Percentiles rank a stretch among this genome's conserved stretches.
Conservation (phyloP, 495 filamentous ascomycete genomes). For the Zalerion maritima region DNA sequence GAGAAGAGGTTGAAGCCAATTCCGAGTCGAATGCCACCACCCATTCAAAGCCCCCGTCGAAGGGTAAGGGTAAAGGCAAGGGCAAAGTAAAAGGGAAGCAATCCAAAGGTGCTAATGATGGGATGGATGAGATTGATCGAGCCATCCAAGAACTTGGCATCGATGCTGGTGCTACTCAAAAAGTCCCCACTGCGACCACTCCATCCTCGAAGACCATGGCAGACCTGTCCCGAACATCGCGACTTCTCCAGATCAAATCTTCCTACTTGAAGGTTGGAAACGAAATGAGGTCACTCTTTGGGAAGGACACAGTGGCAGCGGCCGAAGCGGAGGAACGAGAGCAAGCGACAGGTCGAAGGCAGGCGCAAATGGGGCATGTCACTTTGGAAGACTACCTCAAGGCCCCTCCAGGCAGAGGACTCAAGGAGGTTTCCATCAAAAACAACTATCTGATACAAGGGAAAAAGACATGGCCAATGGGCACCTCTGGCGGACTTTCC, state of each 20-base stretch:
- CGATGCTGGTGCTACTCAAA: conserved; percentile 6
- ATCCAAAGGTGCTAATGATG: conserved; percentile 22
- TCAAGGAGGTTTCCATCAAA: conserved; percentile 53
- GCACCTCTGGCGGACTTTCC: conserved; percentile 62
- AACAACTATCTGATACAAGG: conserved; percentile 77
- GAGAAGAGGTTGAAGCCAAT: conserved; percentile 7
- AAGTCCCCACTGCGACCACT: conserved; percentile 1
- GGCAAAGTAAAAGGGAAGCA: conserved; percentile 14
- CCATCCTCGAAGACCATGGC: conserved; percentile 8
- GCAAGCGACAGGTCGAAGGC: conserved; percentile 38
- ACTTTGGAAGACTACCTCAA: conserved; percentile 60
- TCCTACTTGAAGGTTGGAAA: conserved; percentile 72
- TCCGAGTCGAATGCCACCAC: background rate
- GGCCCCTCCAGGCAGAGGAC: conserved; percentile 43
- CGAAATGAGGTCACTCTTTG: conserved; percentile 91
- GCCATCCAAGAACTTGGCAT: conserved; percentile 53
- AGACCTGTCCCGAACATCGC: conserved; percentile 16
- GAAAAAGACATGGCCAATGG: conserved; percentile 81
- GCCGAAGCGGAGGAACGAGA: conserved; percentile 39
- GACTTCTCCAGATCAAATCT: conserved; percentile 59
- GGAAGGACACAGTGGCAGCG: conserved; percentile 57
- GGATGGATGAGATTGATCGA: conserved; percentile 67
- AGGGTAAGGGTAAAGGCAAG: conserved; percentile 6
- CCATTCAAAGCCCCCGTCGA: background rate
- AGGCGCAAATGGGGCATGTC: conserved; percentile 30